Base-by-base conservation (phyloP, 495 filamentous ascomycete genomes). In the Xylaria venustula region DNA sequence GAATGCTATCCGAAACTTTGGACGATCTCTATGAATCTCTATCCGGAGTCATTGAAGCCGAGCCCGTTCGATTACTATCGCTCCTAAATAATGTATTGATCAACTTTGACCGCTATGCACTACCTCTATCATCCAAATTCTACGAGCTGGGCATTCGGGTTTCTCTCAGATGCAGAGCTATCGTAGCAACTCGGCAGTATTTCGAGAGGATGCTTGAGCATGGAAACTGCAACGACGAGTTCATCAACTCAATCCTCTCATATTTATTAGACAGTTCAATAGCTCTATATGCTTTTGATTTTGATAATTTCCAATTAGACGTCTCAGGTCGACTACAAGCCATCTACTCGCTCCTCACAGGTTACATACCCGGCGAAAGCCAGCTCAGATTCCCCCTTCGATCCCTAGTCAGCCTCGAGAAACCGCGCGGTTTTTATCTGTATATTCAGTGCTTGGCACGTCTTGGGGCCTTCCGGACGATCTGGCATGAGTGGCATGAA, bases 61-160 rank as follows among this genome's bases (percentile, higher is more conserved):
- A 49, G 17, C 45, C 55, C 59, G 14, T 32, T 30, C 48, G 55
- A 6, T 15, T 67, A 17, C 54, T 71, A 14, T n/a, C 61, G 3
- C 62, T 71, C 49, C 58, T 71, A 25, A 65, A 70, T 56, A 66
- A 67, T 53, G 11, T 71, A 22, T 41, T 63, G 22, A 55, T 71
- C 2, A 64, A 62, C 19, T 51, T 69, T 0, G 49, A 59, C 7
- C 65, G 56, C 4, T 28, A 47, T 17, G 30, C 23, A 7, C 34
- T 62, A 1, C 32, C 22, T 3, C 53, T 64, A 2, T 48, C 68
- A 4, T 5, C 20, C 1, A 25, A 17, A 0, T 40, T 68, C 15
- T 8, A 62, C 32, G n/a, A 17, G 14, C 25, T 32, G 12, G 66
- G 63, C 2, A 47, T 53, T 37, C 2, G 25, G 26, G n/a, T 28